A percentile compares a stretch with the other conserved stretches of the same genome.
Conservation (phyloP, 2,329 filamentous ascomycete genomes). For the Diplodia mutila region DNA sequence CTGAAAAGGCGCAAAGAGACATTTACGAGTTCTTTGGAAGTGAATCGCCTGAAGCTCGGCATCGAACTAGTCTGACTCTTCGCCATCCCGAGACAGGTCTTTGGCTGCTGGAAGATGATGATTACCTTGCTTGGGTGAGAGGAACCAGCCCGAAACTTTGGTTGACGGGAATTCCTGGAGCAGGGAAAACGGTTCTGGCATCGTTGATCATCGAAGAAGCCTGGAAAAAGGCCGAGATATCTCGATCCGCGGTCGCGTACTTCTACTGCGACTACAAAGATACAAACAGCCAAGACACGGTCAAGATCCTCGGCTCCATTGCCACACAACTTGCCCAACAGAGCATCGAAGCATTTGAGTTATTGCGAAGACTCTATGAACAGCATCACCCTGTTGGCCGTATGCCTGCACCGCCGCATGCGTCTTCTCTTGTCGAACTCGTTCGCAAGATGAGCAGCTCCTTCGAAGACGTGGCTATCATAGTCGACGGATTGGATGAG, state of each 20-base stretch:
- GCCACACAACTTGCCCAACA: constrained; percentile 38
- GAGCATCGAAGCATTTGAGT: constrained; percentile 31
- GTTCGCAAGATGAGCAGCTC: constrained; percentile 27
- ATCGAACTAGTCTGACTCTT: not conserved
- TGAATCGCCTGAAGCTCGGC: not conserved
- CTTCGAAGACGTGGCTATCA: constrained; percentile 29
- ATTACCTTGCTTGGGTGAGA: not conserved
- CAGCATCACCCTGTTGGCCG: constrained; percentile 5
- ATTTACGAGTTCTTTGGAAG: not conserved
- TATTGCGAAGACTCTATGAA: constrained; percentile 28
- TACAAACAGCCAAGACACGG: constrained; percentile 26
- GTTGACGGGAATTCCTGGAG: not conserved
- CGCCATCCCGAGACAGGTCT: not conserved
- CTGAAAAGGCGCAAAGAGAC: not conserved
- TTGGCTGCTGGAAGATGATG: not conserved
- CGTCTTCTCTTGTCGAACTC: constrained; percentile 20
- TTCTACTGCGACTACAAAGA: constrained; percentile 43
- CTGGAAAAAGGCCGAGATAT: not conserved
- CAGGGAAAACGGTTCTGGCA: not conserved
- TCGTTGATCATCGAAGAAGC: not conserved
- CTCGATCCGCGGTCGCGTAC: constrained; percentile 16
- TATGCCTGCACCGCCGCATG: not conserved
- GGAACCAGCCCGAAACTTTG: not conserved
- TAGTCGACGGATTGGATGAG: constrained; percentile 39
- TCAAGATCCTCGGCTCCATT: constrained; percentile 35